Percentiles rank a stretch among this genome's conserved stretches.
Evolutionary conservation across 1,284 basidiomycete genomes (phyloP).

Genomic region (Vanrija pseudolonga): DNA sequence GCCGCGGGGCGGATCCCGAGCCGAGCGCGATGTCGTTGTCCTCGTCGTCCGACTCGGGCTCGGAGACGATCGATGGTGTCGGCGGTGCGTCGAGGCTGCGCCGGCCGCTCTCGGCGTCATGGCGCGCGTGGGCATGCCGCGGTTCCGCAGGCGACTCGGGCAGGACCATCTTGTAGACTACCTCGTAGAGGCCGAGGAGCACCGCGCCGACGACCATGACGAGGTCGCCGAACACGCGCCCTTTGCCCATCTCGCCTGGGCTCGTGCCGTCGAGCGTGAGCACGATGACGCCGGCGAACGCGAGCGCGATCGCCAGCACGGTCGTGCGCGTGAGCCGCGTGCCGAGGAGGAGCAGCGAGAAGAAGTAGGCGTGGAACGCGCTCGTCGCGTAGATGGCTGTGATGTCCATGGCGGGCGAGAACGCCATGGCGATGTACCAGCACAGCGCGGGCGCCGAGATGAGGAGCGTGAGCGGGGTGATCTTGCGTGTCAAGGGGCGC

Average conservation of each 20-base stretch:
- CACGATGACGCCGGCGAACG: conserved; percentile 44
- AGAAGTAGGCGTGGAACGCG: conserved; percentile 42
- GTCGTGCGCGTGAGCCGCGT: conserved; percentile 38
- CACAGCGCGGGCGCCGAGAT: conserved; percentile 35
- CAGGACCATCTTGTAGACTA: conserved; percentile 48
- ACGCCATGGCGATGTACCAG: conserved; percentile 43
- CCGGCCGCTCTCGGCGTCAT: background rate
- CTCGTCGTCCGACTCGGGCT: conserved; percentile 4
- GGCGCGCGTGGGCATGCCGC: background rate
- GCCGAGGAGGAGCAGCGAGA: conserved; percentile 41
- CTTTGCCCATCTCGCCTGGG: conserved; percentile 12
- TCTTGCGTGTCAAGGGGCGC: conserved; percentile 21
- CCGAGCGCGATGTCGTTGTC: conserved; percentile 8
- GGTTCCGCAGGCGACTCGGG: conserved; percentile 43
- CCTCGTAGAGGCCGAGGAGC: conserved; percentile 48
- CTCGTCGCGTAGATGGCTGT: conserved; percentile 44
- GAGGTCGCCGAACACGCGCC: conserved; percentile 40
- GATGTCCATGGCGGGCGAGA: conserved; percentile 38
- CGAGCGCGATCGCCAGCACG: conserved; percentile 38
- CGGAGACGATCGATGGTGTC: background rate
- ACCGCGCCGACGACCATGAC: conserved; percentile 48
- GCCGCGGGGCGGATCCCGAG: background rate
- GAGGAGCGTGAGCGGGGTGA: conserved; percentile 33
- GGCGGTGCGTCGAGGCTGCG: conserved; percentile 8
- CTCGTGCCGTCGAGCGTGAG: conserved; percentile 36